phyloP scores from a whole-genome alignment of 23 red algal genomes.

The Gracilariopsis chorda region DNA sequence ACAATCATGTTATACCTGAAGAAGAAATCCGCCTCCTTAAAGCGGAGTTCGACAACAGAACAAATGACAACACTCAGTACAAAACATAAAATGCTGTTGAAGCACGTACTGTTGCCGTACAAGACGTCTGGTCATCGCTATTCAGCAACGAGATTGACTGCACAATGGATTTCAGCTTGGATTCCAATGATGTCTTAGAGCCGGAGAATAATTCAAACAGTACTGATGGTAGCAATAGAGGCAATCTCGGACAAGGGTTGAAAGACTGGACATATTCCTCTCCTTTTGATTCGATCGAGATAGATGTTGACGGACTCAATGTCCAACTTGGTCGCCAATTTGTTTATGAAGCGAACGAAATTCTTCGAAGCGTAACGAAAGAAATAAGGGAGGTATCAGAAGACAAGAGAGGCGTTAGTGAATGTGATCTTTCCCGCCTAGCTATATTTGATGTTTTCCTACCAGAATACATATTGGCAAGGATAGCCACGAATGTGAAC shows the following conservation, averaged over 20 bases:
- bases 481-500: neutral
- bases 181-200: neutral
- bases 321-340: neutral
- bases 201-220: too few relatives aligned
- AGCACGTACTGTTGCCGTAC: neutral
- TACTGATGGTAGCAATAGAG: too few relatives aligned
- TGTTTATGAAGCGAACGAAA: neutral
- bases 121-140: neutral
- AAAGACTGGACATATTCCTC: neutral
- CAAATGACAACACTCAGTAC: too few relatives aligned
- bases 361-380: neutral
- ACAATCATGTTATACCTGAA: too few relatives aligned
- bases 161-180: neutral
- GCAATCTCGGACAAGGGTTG: neutral
- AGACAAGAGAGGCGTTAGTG: neutral
- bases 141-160: neutral
- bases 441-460: slow-evolving; percentile 15
- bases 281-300: neutral
- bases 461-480: neutral
- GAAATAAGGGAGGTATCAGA: neutral
- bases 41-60: too few relatives aligned
- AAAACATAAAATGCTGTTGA: neutral
- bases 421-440: neutral
- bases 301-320: neutral
- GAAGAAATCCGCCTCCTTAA: too few relatives aligned